Percentiles rank a stretch among this genome's conserved stretches.
Evolutionary conservation across 495 filamentous ascomycete species (phyloP).

Genomic region (Penicillium paxilli): DNA sequence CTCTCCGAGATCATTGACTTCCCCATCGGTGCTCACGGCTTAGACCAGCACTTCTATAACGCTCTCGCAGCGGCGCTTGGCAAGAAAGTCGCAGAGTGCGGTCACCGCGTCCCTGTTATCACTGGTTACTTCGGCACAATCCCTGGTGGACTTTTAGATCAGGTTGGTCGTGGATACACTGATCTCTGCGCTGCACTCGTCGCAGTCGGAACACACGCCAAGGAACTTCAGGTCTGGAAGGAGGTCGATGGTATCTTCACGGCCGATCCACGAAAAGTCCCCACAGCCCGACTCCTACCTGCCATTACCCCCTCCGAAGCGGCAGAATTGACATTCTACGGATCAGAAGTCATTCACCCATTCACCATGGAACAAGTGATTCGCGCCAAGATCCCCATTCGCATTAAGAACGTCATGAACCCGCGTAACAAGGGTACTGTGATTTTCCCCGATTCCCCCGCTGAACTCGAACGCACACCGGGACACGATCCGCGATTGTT

Average conservation of each 20-base stretch:
- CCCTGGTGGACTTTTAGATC: constrained; percentile 73
- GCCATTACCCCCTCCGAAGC: constrained; percentile 86
- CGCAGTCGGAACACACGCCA: constrained; percentile 73
- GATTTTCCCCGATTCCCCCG: constrained; percentile 61
- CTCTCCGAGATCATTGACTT: constrained; percentile 72
- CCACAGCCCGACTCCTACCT: constrained; percentile 72
- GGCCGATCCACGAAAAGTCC: constrained; percentile 84
- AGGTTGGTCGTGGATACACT: constrained; percentile 84
- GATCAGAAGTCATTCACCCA: constrained; percentile 94
- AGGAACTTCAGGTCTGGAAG: constrained; percentile 90
- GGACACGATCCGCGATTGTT: constrained; percentile 48
- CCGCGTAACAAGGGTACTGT: constrained; percentile 83
- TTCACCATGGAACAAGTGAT: constrained; percentile 99
- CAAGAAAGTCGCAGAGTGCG: constrained; percentile 68
- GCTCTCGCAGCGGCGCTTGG: constrained; percentile 62
- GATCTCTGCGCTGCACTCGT: constrained; percentile 84
- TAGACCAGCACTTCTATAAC: constrained; percentile 81
- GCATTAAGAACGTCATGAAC: constrained; percentile 98
- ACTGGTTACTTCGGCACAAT: constrained; percentile 90
- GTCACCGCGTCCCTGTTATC: constrained; percentile 70
- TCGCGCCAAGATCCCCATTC: constrained; percentile 84
- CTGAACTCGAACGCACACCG: constrained; percentile 47
- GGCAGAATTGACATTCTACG: constrained; percentile 89
- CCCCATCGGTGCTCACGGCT: constrained; percentile 53
- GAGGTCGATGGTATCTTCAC: constrained; percentile 93